Base-by-base conservation (phyloP, 805 yeast species). In the Yarrowia phangngaensis region DNA sequence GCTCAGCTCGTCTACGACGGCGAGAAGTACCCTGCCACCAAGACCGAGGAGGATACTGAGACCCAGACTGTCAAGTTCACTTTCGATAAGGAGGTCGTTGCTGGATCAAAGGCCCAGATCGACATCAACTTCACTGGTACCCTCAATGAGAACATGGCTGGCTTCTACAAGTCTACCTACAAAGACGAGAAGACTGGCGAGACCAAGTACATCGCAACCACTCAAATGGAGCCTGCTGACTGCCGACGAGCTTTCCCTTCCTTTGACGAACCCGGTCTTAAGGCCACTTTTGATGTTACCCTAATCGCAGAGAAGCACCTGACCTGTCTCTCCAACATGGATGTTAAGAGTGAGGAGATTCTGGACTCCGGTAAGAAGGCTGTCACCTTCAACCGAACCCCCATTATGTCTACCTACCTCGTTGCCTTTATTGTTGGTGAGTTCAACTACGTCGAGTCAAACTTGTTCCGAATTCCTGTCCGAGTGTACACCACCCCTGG, bases 221-320 rank as follows among this genome's bases (percentile, higher is more conserved):
- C 84, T 32, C 84, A 79, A 65, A 77, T 82, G 78, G 87, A 82
- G 67, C 79, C 88, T 26, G 79, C 86, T 24, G 88, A 81, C 65
- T 80, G 85, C 60, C 78, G 88, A 57, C 72, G 82, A 51, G 86
- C 88, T 5, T 82, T 82, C 73, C 88, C 88, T 14, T 80, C 79
- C 59, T 78, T 78, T 56, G 88, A 82, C 63, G 85, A 82, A 64
- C 87, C 88, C 7, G 72, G 78, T 36, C 70, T 78, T 49, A 82
- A 82, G 66, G 84, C 87, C 36, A 73, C 76, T 46, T 82, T 79
- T 56, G 76, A 74, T 52, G 72, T 82, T 49, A 64, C 76, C 20
- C 70, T 82, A 52, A 68, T 77, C 43, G 75, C 83, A 28, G 74
- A 74, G 54, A 60, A 64, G 54, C 59, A 70, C 34, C 67, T 72